These are phyloP conservation scores for Neurospora sp. DNA, from an alignment of 495 filamentous ascomycete genomes.

Conservation along the genomic window DNA sequence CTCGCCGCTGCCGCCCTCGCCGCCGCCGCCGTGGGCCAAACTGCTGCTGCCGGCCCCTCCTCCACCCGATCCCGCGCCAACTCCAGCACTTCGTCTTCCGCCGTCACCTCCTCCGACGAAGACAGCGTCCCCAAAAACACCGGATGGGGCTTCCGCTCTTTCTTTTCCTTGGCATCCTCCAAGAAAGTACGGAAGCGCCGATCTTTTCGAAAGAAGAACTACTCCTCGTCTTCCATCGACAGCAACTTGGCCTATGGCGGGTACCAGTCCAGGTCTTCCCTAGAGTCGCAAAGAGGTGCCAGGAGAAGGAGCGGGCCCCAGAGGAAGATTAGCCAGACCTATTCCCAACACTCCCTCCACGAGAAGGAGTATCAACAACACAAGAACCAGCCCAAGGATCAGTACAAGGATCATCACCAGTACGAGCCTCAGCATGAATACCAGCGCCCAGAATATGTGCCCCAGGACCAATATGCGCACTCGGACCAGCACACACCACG, in stretches of 20 bases:
- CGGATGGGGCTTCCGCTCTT: slow-evolving; percentile 30
- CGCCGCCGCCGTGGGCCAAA: slow-evolving; percentile 12
- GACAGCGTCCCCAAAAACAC: slow-evolving; percentile 34
- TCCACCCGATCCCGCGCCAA: slow-evolving; percentile 24
- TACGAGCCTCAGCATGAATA: slow-evolving; percentile 1
- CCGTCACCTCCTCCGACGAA: slow-evolving; percentile 37
- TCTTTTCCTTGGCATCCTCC: slow-evolving; percentile 28
- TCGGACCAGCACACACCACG: not conserved
- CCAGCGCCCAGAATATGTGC: slow-evolving; percentile 4
- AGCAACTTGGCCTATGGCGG: slow-evolving; percentile 48
- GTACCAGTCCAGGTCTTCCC: slow-evolving; percentile 34
- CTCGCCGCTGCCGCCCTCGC: slow-evolving; percentile 29
- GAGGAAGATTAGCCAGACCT: slow-evolving; percentile 3
- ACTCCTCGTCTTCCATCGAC: slow-evolving; percentile 38
- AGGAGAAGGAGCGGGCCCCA: slow-evolving; percentile 4
- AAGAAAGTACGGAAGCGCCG: slow-evolving; percentile 37
- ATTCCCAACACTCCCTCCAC: not conserved
- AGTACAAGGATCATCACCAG: not conserved
- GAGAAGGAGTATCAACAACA: not conserved
- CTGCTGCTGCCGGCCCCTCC: slow-evolving; percentile 22
- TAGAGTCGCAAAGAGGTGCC: slow-evolving; percentile 12
- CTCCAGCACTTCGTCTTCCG: slow-evolving; percentile 29
- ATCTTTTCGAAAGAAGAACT: slow-evolving; percentile 34
- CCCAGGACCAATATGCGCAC: not conserved
- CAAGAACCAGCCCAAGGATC: too few relatives aligned